Evolutionary conservation across 305 asterid genomes (phyloP), one percentile per base, ranked within the genome.

Genomic region (Rubia tinctorum): DNA sequence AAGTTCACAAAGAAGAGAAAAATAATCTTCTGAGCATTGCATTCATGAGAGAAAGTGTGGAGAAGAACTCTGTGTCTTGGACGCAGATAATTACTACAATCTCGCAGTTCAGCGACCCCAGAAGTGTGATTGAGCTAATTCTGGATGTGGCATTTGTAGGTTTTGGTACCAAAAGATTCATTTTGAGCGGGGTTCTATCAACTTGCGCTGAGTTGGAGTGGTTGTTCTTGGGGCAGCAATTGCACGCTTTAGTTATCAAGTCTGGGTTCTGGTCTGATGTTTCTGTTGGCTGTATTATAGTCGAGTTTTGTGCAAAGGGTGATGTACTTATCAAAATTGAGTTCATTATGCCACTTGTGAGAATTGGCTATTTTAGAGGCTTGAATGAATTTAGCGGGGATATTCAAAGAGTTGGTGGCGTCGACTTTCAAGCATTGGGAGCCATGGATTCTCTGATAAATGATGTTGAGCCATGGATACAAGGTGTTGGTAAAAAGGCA

Each of bases 231-330:
- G 97, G 96, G 30, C 77, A 71, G 68, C 96, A 93, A 79, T 45
- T 93, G 81, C 98, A 91, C 72, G 60, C 82, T 79, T 75, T 73
- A 86, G 89, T 83, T 56, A 65, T 93, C 66, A 93, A 89, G 81
- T 77, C 77, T 34, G 88, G 90, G 53, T 49, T 89, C 77, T 83
- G 82, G 65, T 51, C 60, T 55, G 97, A 90, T 81, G 91, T 91
- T 43, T 93, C 90, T 55, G 97, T 93, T 6, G 97, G 98, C 10
- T 91, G 97, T 77, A 88, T 96, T 87, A 84, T 93, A 81, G 96
- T 91, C 63, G 92, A 90, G 25, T 86, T 91, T 96, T 91, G 91
- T 73, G 90, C 88, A 2, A 91, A 93, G 2, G 37, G 37, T 30
- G 37, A 30, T 30, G 37, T 30, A 30, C 37, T 30, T 30, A 3